Evolutionary conservation across 2,329 filamentous ascomycete species (phyloP), one percentile per base, ranked within the genome.

Genomic region (Trichothecium sympodiale): DNA sequence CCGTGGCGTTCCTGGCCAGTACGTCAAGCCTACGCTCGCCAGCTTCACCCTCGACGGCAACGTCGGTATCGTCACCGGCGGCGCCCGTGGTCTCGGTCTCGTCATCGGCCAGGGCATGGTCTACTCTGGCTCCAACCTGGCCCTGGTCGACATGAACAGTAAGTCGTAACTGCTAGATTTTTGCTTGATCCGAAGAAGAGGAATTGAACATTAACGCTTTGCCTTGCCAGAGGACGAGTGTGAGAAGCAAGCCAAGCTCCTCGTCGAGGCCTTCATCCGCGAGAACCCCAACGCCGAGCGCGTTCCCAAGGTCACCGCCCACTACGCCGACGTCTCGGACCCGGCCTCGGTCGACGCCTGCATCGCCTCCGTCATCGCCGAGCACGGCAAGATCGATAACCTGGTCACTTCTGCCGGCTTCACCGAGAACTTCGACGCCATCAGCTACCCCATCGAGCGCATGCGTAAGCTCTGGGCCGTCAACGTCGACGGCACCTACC

Each of bases 391-490:
- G 58, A 86, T 95, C 48, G 87, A 94, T 62, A 80, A 85, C 60
- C 73, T 96, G 17, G 88, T 96, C 49, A 95, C 89, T 17, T 93
- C 86, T n/a, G 89, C 89, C 34, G 89, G 89, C 31, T 94, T 96
- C 64, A 91, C 85, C 12, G 89, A 95, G 66, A 95, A 95, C 66
- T 93, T 87, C 53, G 82, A 93, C 50, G 89, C 89, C 32, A 82
- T 88, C 50, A 78, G 80, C 46, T 96, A 96, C 62, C 88, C 88
- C 1, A 77, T 88, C 47, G 86, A 94, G 48, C 82, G 88, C 45
- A 80, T 95, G 60, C 78, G 88, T 60, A 93, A 94, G 67, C 77
- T 96, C 13, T 95, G 86, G 86, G 79, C 77, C 34, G 89, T 95
- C 54, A 94, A 95, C 46, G 87, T 96, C 2, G 85, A 79, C 51